phyloP scores from a whole-genome alignment of 345 rosid species.

The Psidium friedrichsthalianum region DNA sequence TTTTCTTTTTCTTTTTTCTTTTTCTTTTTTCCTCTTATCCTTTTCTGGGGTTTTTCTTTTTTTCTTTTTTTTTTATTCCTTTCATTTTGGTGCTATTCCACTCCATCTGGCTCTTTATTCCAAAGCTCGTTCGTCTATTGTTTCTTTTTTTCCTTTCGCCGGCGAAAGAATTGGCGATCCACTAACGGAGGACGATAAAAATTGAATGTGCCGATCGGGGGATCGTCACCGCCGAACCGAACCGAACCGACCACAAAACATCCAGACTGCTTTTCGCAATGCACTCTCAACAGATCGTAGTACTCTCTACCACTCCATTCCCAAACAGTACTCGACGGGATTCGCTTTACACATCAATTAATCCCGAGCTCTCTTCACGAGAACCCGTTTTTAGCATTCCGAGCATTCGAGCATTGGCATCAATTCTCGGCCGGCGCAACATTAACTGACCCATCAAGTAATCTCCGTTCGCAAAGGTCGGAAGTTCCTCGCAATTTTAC shows the following conservation, averaged over 20 bases:
- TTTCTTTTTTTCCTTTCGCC: not conserved
- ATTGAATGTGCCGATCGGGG: not conserved
- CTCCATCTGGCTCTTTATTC: not conserved
- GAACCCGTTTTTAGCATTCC: no score
- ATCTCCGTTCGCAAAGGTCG: not conserved
- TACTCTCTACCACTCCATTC: accelerated
- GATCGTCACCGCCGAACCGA: not conserved
- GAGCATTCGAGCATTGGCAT: not conserved
- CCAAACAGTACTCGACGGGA: not conserved
- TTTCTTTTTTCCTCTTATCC: not conserved
- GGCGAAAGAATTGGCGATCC: accelerated
- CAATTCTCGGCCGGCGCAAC: not conserved
- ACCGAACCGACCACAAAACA: not conserved
- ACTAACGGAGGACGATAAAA: accelerated
- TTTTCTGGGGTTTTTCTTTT: not conserved
- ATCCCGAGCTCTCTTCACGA: accelerated
- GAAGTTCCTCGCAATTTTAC: accelerated
- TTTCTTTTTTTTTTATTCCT: not conserved
- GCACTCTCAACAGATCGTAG: not conserved
- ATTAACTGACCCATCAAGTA: accelerated
- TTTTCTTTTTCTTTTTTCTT: not conserved
- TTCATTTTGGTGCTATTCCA: not conserved
- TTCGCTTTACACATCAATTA: accelerated
- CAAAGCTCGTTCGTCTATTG: no score
- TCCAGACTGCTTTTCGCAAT: not conserved